These are phyloP conservation scores for Nelumbo lutea DNA, from an alignment of 164 flowering plant genomes.

Conservation along the genomic window DNA sequence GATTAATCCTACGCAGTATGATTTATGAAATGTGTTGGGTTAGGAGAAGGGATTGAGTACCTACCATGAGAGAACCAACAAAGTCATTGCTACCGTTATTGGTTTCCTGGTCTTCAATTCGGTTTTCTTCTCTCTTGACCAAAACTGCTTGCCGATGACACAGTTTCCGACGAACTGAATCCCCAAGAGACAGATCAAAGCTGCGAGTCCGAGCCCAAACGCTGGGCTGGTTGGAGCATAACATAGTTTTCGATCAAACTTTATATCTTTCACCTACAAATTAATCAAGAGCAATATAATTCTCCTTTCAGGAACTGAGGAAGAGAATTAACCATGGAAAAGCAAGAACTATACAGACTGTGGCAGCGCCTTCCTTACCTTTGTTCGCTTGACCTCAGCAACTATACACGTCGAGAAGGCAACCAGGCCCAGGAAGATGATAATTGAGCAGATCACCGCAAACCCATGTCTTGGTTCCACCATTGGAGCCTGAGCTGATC, in stretches of 20 bases:
- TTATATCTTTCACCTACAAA: constrained; percentile 49
- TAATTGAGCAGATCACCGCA: constrained; percentile 13
- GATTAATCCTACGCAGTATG: background rate
- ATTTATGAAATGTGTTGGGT: background rate
- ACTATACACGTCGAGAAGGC: constrained; percentile 43
- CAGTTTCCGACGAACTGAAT: constrained; percentile 49
- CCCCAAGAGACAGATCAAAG: constrained; percentile 34
- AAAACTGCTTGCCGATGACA: constrained; percentile 19
- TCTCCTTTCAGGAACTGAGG: background rate
- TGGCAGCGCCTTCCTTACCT: constrained; percentile 30
- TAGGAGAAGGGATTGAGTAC: constrained; percentile 8
- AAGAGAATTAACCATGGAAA: no score
- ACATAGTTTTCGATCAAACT: constrained; percentile 49
- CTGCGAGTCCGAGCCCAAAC: constrained; percentile 45
- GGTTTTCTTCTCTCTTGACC: constrained; percentile 17
- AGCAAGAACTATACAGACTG: background rate
- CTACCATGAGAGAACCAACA: constrained; percentile 58
- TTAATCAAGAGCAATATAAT: background rate
- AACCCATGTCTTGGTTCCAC: constrained; percentile 20
- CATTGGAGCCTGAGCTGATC: constrained; percentile 13
- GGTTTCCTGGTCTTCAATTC: constrained; percentile 16
- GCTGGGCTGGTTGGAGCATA: constrained; percentile 51
- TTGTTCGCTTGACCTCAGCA: constrained; percentile 60
- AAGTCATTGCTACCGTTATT: constrained; percentile 12
- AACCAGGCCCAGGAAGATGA: constrained; percentile 36